Conservation (phyloP, 208 protist genomes). For the Wallacemonas sp. region DNA sequence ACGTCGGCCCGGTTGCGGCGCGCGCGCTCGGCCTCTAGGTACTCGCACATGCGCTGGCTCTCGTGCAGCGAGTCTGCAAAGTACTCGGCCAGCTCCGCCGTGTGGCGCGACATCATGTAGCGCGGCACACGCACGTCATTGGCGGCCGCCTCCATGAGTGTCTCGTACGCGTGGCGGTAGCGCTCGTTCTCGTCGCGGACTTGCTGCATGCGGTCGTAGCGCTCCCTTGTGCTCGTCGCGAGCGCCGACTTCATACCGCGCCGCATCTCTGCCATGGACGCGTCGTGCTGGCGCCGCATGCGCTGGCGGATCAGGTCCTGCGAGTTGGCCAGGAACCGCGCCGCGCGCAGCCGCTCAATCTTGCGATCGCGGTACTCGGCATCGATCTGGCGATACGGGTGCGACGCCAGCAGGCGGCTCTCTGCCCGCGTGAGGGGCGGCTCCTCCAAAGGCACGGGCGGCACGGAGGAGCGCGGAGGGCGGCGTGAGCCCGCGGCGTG, state of each 20-base stretch:
- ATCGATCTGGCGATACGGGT: slow-evolving; percentile 61
- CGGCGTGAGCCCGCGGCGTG: too few relatives aligned
- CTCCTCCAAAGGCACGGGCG: slow-evolving; percentile 28
- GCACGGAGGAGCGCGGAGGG: too few relatives aligned
- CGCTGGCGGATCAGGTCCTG: slow-evolving; percentile 65
- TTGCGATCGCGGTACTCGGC: slow-evolving; percentile 68
- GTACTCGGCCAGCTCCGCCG: slow-evolving; percentile 62
- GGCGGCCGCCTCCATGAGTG: slow-evolving; percentile 67
- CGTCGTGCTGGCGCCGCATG: slow-evolving; percentile 70
- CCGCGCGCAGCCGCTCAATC: slow-evolving; percentile 75
- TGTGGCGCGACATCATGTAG: slow-evolving; percentile 71
- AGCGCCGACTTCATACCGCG: slow-evolving; percentile 42
- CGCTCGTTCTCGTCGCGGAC: slow-evolving; percentile 80
- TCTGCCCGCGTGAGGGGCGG: slow-evolving; percentile 55
- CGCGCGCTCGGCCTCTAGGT: slow-evolving; percentile 65
- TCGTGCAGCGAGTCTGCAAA: slow-evolving; percentile 73
- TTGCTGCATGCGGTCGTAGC: slow-evolving; percentile 51
- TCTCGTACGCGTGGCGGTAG: slow-evolving; percentile 73
- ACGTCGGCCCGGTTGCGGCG: slow-evolving; percentile 56
- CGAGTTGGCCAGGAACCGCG: slow-evolving; percentile 68
- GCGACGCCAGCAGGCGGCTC: slow-evolving; percentile 41
- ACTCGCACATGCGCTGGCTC: slow-evolving; percentile 61
- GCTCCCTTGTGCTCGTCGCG: slow-evolving; percentile 28
- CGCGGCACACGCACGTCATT: slow-evolving; percentile 63
- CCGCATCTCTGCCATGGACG: slow-evolving; percentile 46